Evolutionary conservation across 2,329 filamentous ascomycete genomes (phyloP), one percentile per base, ranked within the genome.

Genomic region (Cryphonectria carpinicola): DNA sequence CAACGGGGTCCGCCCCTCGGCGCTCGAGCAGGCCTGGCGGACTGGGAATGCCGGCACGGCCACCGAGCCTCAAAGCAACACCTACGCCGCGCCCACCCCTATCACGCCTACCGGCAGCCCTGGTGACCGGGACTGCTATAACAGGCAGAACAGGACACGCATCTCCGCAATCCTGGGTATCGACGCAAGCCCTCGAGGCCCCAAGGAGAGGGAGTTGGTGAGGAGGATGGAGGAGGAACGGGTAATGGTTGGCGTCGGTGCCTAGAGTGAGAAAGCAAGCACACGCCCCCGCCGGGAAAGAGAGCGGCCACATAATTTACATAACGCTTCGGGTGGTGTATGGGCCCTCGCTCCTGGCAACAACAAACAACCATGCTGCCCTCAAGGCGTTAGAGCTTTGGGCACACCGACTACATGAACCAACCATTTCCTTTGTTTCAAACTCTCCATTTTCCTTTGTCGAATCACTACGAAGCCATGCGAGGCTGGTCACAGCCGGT

Each of bases 21-120:
- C 89, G 46, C 84, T 94, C 28, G 92, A 93, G 81, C 89, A 91
- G 77, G 89, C 90, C n/a, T 94, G 91, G 89, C 86, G 84, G 78
- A 82, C 82, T 13, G 85, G 82, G 54, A 76, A 79, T 28, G 11
- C 54, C 19, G 78, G 80, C 77, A 73, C 35, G 68, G 71, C 43
- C 67, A 65, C 41, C 7, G 35, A 39, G 11, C 72, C 65, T 72
- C 75, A 64, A 41, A 60, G 49, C 75, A 82, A 80, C 69, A 77
- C 74, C 79, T 71, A 78, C 73, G 76, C 71, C 71, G 79, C 76
- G 63, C 78, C 77, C 62, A 84, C 83, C 37, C 87, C 87, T 64
- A 84, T 89, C 75, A 88, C 87, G 11, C 85, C 86, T 8, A 80
- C 84, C 58, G 83, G 85, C 41, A 85, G 86, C 76, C 84, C 87